phyloP scores from a whole-genome alignment of 495 filamentous ascomycete species.

The Endocarpon pusillum region DNA sequence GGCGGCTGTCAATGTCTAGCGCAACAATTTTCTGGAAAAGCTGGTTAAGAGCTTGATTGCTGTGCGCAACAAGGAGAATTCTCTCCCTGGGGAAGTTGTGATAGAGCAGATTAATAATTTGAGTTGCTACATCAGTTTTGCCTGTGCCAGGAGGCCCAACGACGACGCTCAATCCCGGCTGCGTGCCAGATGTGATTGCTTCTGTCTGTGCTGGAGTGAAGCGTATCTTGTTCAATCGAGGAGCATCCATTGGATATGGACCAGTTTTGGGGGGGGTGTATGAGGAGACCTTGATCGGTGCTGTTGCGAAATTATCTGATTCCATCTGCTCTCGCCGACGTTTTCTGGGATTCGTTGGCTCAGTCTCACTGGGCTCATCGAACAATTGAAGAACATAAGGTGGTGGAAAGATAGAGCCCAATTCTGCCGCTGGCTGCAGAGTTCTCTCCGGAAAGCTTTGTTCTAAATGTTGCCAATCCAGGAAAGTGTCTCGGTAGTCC shows the following conservation, averaged over 20 bases:
- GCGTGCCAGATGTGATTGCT: conserved; percentile 83
- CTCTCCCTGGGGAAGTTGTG: conserved; percentile 90
- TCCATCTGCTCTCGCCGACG: conserved; percentile 58
- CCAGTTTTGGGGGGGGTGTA: conserved; percentile 85
- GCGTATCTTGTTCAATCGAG: conserved; percentile 63
- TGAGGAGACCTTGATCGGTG: conserved; percentile 65
- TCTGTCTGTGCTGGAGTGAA: conserved; percentile 88
- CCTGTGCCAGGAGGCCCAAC: conserved; percentile 93
- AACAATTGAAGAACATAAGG: conserved; percentile 66
- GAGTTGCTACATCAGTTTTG: conserved; percentile 95
- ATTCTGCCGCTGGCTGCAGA: conserved; percentile 57
- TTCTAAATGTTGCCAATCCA: conserved; percentile 88
- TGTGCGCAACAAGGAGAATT: conserved; percentile 87
- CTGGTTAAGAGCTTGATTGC: conserved; percentile 95
- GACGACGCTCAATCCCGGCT: conserved; percentile 87
- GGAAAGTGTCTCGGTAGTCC: conserved; percentile 85
- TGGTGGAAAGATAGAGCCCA: conserved; percentile 58
- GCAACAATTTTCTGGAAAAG: conserved; percentile 96
- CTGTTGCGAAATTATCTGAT: conserved; percentile 37
- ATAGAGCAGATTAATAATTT: conserved; percentile 98
- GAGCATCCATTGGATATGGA: conserved; percentile 78
- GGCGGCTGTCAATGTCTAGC: conserved; percentile 87
- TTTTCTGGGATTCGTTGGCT: conserved; percentile 51
- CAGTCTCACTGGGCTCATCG: conserved; percentile 27
- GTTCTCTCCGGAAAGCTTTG: conserved; percentile 73